These are phyloP conservation scores for Aciculosporium take DNA, from an alignment of 2,329 filamentous ascomycete species.

Conservation along the genomic window DNA sequence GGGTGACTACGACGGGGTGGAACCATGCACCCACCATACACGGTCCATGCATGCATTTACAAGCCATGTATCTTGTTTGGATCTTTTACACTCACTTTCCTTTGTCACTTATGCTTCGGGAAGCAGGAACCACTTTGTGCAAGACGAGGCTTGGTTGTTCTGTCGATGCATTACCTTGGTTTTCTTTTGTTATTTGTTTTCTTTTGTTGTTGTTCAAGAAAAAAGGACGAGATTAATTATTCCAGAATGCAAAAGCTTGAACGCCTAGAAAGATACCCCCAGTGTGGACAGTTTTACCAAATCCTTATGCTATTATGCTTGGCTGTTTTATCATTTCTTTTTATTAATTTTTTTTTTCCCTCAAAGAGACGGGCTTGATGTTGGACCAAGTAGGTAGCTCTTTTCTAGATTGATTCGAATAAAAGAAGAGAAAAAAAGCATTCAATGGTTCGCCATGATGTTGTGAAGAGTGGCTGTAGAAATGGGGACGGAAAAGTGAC, in stretches of 20 bases:
- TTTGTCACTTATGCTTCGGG: not conserved
- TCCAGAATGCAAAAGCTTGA: slow-evolving; percentile 18
- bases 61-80: not conserved
- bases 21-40: not conserved
- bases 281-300: slow-evolving; percentile 15
- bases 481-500: not conserved
- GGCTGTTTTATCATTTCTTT: slow-evolving; percentile 4
- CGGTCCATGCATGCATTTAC: too few relatives aligned
- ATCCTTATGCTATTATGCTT: not conserved
- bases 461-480: not conserved
- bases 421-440: too few relatives aligned
- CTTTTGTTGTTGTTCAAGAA: not conserved
- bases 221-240: not conserved
- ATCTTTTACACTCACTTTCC: not conserved
- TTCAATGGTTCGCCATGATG: not conserved
- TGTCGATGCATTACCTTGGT: not conserved
- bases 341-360: slow-evolving; percentile 2
- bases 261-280: slow-evolving; percentile 26
- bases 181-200: not conserved
- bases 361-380: not conserved
- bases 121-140: not conserved
- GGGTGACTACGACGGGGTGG: not conserved
- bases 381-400: not conserved
- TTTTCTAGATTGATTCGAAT: not conserved
- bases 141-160: not conserved